Percentiles rank a stretch among this genome's conserved stretches.
These are phyloP conservation scores for Ophiostoma sp. DNA, from an alignment of 2,329 filamentous ascomycete species.

Conservation along the genomic window DNA sequence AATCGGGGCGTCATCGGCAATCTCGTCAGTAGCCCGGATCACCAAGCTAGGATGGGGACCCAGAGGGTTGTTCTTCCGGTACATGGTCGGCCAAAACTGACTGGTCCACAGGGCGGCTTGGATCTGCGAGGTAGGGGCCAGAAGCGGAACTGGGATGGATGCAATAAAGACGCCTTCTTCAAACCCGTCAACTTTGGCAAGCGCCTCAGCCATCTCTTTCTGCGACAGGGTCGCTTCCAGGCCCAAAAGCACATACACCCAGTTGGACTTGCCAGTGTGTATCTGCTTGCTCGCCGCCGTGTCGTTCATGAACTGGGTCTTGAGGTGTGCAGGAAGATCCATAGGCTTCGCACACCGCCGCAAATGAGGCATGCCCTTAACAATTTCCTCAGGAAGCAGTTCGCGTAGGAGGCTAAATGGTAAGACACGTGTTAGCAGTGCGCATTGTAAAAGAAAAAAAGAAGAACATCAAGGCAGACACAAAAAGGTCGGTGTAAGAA, in stretches of 20 bases:
- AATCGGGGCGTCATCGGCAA: constrained; percentile 61
- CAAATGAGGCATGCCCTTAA: constrained; percentile 68
- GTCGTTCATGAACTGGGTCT: constrained; percentile 61
- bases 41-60: constrained; percentile 79
- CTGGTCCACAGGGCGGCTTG: constrained; percentile 74
- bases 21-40: constrained; percentile 66
- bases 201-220: constrained; percentile 51
- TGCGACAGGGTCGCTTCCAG: constrained; percentile 53
- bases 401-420: constrained; percentile 53
- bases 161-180: constrained; percentile 57
- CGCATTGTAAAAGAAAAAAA: too few species aligned
- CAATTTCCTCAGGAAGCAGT: constrained; percentile 59
- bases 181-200: constrained; percentile 53
- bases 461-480: too few species aligned
- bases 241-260: constrained; percentile 60
- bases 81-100: constrained; percentile 81
- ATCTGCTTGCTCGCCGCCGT: constrained; percentile 55
- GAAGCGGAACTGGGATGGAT: constrained; percentile 67
- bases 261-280: constrained; percentile 60
- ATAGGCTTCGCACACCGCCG: constrained; percentile 72
- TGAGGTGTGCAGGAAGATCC: constrained; percentile 66
- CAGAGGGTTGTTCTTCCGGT: constrained; percentile 83
- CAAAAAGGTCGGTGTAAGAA: background rate
- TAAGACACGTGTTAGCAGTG: background rate
- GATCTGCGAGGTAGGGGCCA: constrained; percentile 72